Evolutionary conservation across 768 basidiomycete genomes (phyloP).

Genomic region (Russula sp.): DNA sequence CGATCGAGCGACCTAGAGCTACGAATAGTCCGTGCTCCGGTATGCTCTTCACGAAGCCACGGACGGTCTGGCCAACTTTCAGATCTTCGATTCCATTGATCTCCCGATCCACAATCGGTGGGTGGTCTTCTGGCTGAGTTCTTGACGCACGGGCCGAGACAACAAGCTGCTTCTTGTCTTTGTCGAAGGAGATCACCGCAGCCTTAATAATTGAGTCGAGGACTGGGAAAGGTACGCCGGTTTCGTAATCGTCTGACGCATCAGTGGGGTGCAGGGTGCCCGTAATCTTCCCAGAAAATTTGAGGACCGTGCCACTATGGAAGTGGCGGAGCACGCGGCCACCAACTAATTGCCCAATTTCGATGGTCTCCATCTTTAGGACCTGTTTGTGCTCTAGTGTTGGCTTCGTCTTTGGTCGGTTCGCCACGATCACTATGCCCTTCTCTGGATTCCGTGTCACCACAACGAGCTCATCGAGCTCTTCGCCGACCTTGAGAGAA

Average conservation of each 20-base stretch:
- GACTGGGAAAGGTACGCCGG: constrained; percentile 46
- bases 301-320: constrained; percentile 67
- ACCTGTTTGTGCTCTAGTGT: constrained; percentile 40
- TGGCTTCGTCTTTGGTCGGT: constrained; percentile 52
- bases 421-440: constrained; percentile 78
- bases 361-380: constrained; percentile 58
- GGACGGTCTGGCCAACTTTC: constrained; percentile 63
- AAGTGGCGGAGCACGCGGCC: constrained; percentile 75
- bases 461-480: constrained; percentile 73
- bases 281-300: constrained; percentile 60
- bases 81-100: constrained; percentile 54
- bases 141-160: constrained; percentile 77
- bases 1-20: constrained; percentile 70
- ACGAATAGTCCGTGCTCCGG: constrained; percentile 88
- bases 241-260: constrained; percentile 68
- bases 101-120: constrained; percentile 57
- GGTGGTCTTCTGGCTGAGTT: constrained; percentile 44
- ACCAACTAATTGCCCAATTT: constrained; percentile 65
- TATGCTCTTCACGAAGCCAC: constrained; percentile 87
- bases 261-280: constrained; percentile 83
- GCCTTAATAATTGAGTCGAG: constrained; percentile 65
- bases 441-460: constrained; percentile 83
- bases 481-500: constrained; percentile 59
- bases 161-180: constrained; percentile 56
- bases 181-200: constrained; percentile 62